Percentiles rank a stretch among this genome's conserved stretches.
phyloP scores from a whole-genome alignment of 2,329 filamentous ascomycete genomes.

The Fusarium concolor region DNA sequence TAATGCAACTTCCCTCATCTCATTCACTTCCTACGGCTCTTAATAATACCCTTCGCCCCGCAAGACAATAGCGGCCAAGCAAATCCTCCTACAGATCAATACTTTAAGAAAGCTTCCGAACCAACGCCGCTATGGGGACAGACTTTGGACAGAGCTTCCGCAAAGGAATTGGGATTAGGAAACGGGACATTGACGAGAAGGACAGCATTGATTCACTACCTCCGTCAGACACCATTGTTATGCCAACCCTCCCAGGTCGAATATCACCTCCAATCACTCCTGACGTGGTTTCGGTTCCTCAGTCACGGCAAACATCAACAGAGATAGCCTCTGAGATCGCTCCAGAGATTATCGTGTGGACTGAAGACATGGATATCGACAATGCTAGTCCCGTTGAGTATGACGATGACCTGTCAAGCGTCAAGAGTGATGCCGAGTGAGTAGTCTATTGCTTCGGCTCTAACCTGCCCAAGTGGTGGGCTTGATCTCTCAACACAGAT shows the following conservation, averaged over 20 bases:
- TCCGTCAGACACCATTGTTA: constrained; percentile 40
- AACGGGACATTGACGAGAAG: constrained; percentile 37
- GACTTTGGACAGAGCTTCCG: constrained; percentile 39
- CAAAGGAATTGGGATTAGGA: constrained; percentile 40
- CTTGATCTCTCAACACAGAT: constrained; percentile 1
- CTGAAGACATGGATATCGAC: constrained; percentile 54
- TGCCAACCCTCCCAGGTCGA: constrained; percentile 44
- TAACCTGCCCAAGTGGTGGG: neutral
- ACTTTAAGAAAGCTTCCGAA: constrained; percentile 26
- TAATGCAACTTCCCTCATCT: constrained; percentile 44
- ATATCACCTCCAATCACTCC: constrained; percentile 47
- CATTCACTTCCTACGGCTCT: constrained; percentile 41
- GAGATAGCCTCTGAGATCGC: constrained; percentile 52
- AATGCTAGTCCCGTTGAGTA: constrained; percentile 36
- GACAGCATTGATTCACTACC: constrained; percentile 43
- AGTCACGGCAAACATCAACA: constrained; percentile 51
- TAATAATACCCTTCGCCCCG: constrained; percentile 37
- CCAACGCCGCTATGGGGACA: constrained; percentile 44
- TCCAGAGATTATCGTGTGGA: constrained; percentile 60
- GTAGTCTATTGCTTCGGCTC: constrained; percentile 26
- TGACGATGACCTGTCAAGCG: constrained; percentile 40
- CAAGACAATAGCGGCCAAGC: constrained; percentile 29
- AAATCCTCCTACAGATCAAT: constrained; percentile 34
- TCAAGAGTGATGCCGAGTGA: constrained; percentile 45
- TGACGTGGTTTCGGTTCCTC: constrained; percentile 41